Conservation (phyloP, 805 yeast genomes). For the Metschnikowia koreensis region DNA sequence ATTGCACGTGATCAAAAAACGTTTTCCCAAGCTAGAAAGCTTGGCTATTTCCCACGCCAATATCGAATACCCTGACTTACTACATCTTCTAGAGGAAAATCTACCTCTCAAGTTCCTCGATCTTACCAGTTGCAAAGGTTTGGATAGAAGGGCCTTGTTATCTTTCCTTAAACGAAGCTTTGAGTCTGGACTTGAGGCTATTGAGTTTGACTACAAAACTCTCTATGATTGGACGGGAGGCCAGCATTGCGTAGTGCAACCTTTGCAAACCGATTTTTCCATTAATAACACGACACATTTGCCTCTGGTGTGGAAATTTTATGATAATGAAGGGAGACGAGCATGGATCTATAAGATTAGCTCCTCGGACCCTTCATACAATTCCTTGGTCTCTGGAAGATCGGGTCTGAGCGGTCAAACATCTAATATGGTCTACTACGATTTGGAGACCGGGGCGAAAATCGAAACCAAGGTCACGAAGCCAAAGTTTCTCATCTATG, state of each 20-base stretch:
- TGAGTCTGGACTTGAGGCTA: slow-evolving; percentile 44
- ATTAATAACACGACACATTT: slow-evolving; percentile 22
- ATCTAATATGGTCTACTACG: slow-evolving; percentile 54
- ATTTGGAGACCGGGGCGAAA: slow-evolving; percentile 62
- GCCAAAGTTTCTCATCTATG: slow-evolving; percentile 52
- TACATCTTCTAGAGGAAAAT: slow-evolving; percentile 31
- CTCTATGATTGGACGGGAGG: slow-evolving; percentile 49
- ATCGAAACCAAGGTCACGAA: slow-evolving; percentile 45
- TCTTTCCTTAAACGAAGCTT: slow-evolving; percentile 29
- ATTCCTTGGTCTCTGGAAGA: slow-evolving; percentile 21
- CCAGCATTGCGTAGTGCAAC: slow-evolving; percentile 28
- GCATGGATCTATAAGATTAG: slow-evolving; percentile 68
- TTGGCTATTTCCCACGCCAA: slow-evolving; percentile 42
- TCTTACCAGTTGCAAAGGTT: slow-evolving; percentile 57
- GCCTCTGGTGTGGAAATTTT: slow-evolving; percentile 48
- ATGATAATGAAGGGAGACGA: slow-evolving; percentile 69
- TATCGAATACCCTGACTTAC: slow-evolving; percentile 37
- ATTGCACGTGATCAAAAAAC: slow-evolving; percentile 36
- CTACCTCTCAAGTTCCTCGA: slow-evolving; percentile 55
- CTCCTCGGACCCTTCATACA: slow-evolving; percentile 31
- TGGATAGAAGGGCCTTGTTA: slow-evolving; percentile 55
- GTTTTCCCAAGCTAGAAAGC: slow-evolving; percentile 42
- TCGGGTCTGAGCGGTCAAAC: slow-evolving; percentile 8
- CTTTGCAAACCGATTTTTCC: slow-evolving; percentile 29
- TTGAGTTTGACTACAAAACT: slow-evolving; percentile 65